Conservation (phyloP, 176 grass and related monocot species). For the Tillandsia leiboldiana region DNA sequence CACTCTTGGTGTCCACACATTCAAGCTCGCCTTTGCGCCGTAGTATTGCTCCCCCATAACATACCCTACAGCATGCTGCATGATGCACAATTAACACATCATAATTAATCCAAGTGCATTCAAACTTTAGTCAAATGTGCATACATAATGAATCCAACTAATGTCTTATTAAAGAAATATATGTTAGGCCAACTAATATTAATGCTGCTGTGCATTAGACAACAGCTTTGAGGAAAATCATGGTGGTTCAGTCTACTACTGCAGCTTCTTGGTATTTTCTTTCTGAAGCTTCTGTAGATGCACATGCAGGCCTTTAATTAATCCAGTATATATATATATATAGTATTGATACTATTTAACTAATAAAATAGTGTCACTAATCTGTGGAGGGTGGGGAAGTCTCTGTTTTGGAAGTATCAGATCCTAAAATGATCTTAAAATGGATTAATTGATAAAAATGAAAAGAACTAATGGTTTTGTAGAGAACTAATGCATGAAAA, state of each 20-base stretch:
- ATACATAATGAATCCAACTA: not conserved
- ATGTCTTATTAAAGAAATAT: not conserved
- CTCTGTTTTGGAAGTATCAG: not conserved
- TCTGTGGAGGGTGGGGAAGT: not conserved
- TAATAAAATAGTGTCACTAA: not conserved
- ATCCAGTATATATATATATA: not conserved
- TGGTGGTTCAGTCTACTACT: not conserved
- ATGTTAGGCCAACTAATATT: slow-evolving; percentile 10
- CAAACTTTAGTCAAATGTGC: not conserved
- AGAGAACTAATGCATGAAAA: too few species aligned
- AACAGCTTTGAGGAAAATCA: not conserved
- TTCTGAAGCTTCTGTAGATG: slow-evolving; percentile 42
- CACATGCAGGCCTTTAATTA: slow-evolving; percentile 8
- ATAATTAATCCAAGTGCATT: not conserved
- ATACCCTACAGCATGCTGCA: slow-evolving; percentile 85
- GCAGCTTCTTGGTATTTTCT: not conserved
- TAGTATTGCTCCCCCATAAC: slow-evolving; percentile 52
- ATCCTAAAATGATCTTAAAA: not conserved
- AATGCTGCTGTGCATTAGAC: not conserved
- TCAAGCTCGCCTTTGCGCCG: slow-evolving; percentile 76
- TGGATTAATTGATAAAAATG: not conserved
- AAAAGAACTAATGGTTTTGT: too few species aligned
- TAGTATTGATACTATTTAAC: not conserved
- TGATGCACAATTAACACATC: not conserved
- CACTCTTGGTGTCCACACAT: slow-evolving; percentile 82